These are phyloP conservation scores for Histomonas meleagridis DNA, from an alignment of 208 protist species.

Conservation along the genomic window DNA sequence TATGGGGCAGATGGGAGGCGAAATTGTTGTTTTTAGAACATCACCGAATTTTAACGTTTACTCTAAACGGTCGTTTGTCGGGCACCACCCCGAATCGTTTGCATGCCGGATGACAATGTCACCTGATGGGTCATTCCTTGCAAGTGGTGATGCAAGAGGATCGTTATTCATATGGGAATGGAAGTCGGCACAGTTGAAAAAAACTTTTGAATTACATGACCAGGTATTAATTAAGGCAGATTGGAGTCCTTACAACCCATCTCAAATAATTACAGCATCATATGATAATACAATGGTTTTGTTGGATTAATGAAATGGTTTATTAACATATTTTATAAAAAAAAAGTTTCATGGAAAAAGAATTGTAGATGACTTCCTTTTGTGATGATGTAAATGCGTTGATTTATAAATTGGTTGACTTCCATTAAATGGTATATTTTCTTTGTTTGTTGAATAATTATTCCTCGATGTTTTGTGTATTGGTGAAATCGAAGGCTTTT, in stretches of 20 bases:
- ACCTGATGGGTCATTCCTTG: not conserved
- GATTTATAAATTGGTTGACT: no score
- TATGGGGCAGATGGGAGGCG: not conserved
- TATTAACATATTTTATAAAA: no score
- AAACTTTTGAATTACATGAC: not conserved
- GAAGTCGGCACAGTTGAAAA: not conserved
- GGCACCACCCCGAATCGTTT: not conserved
- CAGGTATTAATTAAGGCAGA: not conserved
- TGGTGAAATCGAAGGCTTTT: no score
- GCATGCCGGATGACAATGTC: not conserved
- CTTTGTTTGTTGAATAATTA: no score
- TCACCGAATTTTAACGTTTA: not conserved
- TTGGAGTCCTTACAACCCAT: not conserved
- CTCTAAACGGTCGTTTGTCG: not conserved
- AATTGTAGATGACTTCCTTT: no score
- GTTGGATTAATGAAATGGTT: conserved; percentile 26
- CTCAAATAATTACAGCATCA: not conserved
- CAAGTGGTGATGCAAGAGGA: not conserved
- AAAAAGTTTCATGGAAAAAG: no score
- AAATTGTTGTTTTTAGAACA: conserved; percentile 32
- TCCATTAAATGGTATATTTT: no score
- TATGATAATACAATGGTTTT: not conserved
- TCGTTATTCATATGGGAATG: not conserved
- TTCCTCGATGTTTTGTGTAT: no score
- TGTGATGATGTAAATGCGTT: no score